A percentile compares a stretch with the other conserved stretches of the same genome.
Evolutionary conservation across 2,329 filamentous ascomycete species (phyloP).

Genomic region (Calonectria pteridis): DNA sequence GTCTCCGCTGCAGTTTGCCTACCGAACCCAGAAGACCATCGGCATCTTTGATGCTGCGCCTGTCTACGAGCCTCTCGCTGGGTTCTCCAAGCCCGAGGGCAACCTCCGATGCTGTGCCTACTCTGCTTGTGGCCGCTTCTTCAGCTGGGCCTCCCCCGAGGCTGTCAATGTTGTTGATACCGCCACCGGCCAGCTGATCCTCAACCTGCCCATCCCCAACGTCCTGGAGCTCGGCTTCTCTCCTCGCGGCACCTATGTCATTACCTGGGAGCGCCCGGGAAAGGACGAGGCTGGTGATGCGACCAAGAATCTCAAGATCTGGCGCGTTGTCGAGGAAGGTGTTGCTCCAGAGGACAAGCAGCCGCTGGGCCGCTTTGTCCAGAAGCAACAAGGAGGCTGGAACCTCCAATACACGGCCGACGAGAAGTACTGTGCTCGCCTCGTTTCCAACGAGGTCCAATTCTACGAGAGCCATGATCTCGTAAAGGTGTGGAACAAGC

Average conservation of each 20-base stretch:
- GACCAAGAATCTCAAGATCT: slow-evolving; percentile 96
- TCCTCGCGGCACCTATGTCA: slow-evolving; percentile 89
- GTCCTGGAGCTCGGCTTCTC: slow-evolving; percentile 97
- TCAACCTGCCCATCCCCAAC: slow-evolving; percentile 81
- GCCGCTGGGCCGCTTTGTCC: slow-evolving; percentile 90
- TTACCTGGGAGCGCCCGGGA: slow-evolving; percentile 93
- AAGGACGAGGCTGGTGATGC: slow-evolving; percentile 96
- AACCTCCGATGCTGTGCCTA: slow-evolving; percentile 96
- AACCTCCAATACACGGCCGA: slow-evolving; percentile 97
- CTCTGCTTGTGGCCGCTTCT: slow-evolving; percentile 95
- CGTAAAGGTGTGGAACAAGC: slow-evolving; percentile 91
- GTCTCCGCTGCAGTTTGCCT: slow-evolving; percentile 93
- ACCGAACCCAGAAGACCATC: slow-evolving; percentile 96
- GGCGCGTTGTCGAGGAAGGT: slow-evolving; percentile 82
- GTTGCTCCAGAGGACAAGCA: slow-evolving; percentile 74
- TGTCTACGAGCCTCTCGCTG: slow-evolving; percentile 85
- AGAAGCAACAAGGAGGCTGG: slow-evolving; percentile 96
- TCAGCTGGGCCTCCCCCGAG: slow-evolving; percentile 92
- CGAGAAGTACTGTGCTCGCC: slow-evolving; percentile 91
- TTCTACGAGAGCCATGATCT: slow-evolving; percentile 94
- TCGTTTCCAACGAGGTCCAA: slow-evolving; percentile 97
- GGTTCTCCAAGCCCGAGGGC: slow-evolving; percentile 89
- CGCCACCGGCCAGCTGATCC: slow-evolving; percentile 78
- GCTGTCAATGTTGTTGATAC: slow-evolving; percentile 89
- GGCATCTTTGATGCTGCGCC: slow-evolving; percentile 93